These are phyloP conservation scores for Hypomontagnella submonticulosa DNA, from an alignment of 495 filamentous ascomycete genomes.

Conservation along the genomic window DNA sequence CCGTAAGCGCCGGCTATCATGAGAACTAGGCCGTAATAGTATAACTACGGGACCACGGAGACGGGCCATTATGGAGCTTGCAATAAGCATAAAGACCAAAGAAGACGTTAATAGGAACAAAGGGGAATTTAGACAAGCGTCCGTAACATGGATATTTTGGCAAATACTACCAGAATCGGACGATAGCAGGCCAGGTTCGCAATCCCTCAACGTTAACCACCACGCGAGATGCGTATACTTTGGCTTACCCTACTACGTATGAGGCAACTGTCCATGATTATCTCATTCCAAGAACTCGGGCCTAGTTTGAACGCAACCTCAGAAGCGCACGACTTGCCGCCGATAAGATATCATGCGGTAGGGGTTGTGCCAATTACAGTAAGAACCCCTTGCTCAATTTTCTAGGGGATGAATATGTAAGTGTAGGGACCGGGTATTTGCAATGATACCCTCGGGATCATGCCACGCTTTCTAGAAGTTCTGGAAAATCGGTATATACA, in stretches of 20 bases:
- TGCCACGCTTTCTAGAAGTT: too few species aligned
- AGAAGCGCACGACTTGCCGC: too few species aligned
- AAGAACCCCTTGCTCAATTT: too few species aligned
- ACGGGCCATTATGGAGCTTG: background rate
- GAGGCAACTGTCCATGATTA: background rate
- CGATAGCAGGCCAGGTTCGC: background rate
- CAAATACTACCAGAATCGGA: constrained; percentile 6
- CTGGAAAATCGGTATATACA: too few species aligned
- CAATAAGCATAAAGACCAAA: constrained; percentile 1
- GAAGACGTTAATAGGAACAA: background rate
- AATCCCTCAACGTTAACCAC: constrained; percentile 11
- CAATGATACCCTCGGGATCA: too few species aligned
- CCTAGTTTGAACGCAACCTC: background rate
- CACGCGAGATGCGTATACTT: background rate
- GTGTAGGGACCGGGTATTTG: too few species aligned
- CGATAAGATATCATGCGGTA: too few species aligned
- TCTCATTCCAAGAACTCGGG: too few species aligned
- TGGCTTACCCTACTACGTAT: background rate
- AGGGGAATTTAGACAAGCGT: background rate
- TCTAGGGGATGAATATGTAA: too few species aligned
- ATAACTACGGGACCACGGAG: background rate
- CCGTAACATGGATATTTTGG: constrained; percentile 2
- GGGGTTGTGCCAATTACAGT: too few species aligned
- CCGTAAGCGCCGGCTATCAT: constrained; percentile 12
- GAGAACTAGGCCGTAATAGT: constrained; percentile 1